Evolutionary conservation across 768 basidiomycete genomes (phyloP), one percentile per base, ranked within the genome.

Genomic region (Sporobolomyces pararoseus): DNA sequence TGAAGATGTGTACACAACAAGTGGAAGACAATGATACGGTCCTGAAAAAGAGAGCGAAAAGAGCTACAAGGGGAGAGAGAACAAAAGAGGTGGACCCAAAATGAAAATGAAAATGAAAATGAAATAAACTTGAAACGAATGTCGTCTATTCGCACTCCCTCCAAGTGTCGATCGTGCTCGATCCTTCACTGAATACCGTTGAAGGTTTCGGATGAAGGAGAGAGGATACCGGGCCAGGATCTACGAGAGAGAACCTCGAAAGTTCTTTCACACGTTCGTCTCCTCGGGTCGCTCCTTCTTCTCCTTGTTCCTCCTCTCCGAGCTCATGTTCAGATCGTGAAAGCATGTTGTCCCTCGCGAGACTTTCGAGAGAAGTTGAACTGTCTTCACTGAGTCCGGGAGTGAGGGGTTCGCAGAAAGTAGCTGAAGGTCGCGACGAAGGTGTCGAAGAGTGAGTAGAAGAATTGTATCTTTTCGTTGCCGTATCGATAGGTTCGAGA

Each of bases 151-250:
- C 50, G 58, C 65, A 66, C 10, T 66, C 65, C 39, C 49, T 47
- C 65, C 65, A 66, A n/a, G 39, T 59, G 21, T 66, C 65, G 31
- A 63, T n/a, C 50, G 58, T 31, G 25, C 57, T 65, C 39, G 50
- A 27, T 19, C 12, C 49, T 42, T 51, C 62, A n/a, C 35, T 46
- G 25, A 54, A 54, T 9, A 54, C 52, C 19, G 32, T 25, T 13
- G 63, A 53, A 10, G 63, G 52, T 31, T 53, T 46, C 27, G 63
- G 39, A 17, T 47, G 52, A 10, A 55, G 39, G 12, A 17, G 39
- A 12, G 17, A 23, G 17, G 61, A 3, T 14, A 55, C 25, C 32
- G 66, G 52, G 16, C 58, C 52, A 6, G 29, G 32, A 13, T 47
- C 49, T 29, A 35, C 51, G 29, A 61, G 51, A 39, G 44, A n/a